A percentile compares a stretch with the other conserved stretches of the same genome.
Conservation (phyloP, 805 yeast genomes). For the Wickerhamiella qilinensis region DNA sequence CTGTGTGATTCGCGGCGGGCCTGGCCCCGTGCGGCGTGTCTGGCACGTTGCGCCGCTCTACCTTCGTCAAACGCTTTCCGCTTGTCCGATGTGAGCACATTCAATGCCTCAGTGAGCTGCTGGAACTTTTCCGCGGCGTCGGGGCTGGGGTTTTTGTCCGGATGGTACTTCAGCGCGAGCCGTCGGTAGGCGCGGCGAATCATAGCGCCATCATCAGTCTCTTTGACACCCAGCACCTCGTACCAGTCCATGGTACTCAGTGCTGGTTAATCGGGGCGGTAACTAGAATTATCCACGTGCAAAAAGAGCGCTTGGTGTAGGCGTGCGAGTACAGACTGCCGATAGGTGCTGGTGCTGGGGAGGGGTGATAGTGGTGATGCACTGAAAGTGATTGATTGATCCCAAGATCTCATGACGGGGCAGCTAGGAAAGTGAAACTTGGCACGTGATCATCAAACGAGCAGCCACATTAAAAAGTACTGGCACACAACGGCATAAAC, state of each 20-base stretch:
- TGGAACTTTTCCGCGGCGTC: constrained; percentile 16
- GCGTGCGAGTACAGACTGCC: too few species aligned
- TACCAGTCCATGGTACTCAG: constrained; percentile 28
- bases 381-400: too few species aligned
- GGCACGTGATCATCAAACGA: too few species aligned
- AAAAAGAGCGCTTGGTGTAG: too few species aligned
- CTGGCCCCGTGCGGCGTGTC: too few species aligned
- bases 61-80: neutral
- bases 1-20: too few species aligned
- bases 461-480: constrained; percentile 55
- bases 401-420: too few species aligned
- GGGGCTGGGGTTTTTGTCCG: constrained; percentile 46
- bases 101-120: constrained; percentile 17
- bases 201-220: constrained; percentile 62
- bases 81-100: constrained; percentile 13
- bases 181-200: constrained; percentile 84
- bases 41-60: neutral
- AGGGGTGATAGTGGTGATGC: too few species aligned
- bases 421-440: too few species aligned
- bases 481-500: constrained; percentile 74
- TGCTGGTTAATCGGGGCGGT: too few species aligned
- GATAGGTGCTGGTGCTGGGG: too few species aligned
- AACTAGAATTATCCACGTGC: too few species aligned
- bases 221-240: constrained; percentile 69
- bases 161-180: constrained; percentile 80